Evolutionary conservation across 2,329 filamentous ascomycete genomes (phyloP).

Genomic region (Fusarium nanum): DNA sequence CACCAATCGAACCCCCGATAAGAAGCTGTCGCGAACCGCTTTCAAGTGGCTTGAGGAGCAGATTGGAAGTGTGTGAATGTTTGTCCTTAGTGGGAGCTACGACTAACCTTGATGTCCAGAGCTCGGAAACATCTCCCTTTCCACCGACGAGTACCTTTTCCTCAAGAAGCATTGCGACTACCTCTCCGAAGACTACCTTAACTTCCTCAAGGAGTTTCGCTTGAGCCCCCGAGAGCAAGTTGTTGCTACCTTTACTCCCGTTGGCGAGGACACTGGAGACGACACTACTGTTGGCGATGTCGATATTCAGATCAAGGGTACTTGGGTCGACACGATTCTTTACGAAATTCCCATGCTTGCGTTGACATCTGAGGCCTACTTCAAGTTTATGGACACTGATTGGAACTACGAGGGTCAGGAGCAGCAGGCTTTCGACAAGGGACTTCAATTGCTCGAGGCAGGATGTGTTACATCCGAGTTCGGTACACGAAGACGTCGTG

Average conservation of each 20-base stretch:
- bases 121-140: conserved; percentile 83
- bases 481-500: conserved; percentile 86
- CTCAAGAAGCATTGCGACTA: conserved; percentile 84
- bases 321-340: conserved; percentile 94
- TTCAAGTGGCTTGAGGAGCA: conserved; percentile 89
- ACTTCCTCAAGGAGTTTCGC: conserved; percentile 83
- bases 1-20: conserved; percentile 94
- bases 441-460: conserved; percentile 77
- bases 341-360: conserved; percentile 97
- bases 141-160: conserved; percentile 82
- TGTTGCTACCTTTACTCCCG: conserved; percentile 71
- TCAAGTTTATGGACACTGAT: conserved; percentile 93
- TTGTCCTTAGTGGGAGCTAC: neutral
- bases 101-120: conserved; percentile 62
- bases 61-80: conserved; percentile 73
- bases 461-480: conserved; percentile 96
- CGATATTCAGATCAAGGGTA: conserved; percentile 79
- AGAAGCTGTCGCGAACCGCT: conserved; percentile 86
- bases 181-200: conserved; percentile 79
- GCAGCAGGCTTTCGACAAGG: conserved; percentile 86
- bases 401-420: conserved; percentile 92
- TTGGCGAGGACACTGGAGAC: conserved; percentile 67
- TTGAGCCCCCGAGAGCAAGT: conserved; percentile 86
- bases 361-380: conserved; percentile 94
- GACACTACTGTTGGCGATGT: conserved; percentile 79